Conservation (phyloP, 2,329 filamentous ascomycete species). For the Apiospora pterosperma region DNA sequence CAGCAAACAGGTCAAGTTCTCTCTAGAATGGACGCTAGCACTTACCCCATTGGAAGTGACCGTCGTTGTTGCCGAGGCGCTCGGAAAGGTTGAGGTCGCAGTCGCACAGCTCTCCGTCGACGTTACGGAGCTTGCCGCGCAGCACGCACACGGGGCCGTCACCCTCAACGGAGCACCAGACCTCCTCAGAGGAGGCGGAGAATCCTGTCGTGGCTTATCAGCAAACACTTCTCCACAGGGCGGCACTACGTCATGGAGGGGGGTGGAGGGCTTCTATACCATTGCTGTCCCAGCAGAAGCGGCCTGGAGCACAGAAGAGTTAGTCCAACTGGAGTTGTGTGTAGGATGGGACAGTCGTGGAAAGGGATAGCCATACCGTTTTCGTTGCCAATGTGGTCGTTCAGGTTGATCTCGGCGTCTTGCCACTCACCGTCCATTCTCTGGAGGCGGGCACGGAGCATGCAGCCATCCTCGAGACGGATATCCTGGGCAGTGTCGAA, state of each 20-base stretch:
- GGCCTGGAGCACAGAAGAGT: constrained; percentile 6
- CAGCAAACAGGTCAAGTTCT: not conserved
- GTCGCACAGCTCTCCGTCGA: constrained; percentile 36
- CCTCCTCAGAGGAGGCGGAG: constrained; percentile 39
- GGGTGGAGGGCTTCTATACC: constrained; percentile 6
- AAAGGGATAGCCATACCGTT: constrained; percentile 35
- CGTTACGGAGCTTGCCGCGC: constrained; percentile 42
- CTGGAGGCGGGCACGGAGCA: constrained; percentile 40
- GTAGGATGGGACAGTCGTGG: too few relatives aligned
- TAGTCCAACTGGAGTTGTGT: not conserved
- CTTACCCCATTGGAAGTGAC: constrained; percentile 30
- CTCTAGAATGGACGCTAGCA: not conserved
- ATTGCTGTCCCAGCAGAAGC: constrained; percentile 16
- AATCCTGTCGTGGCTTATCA: constrained; percentile 32
- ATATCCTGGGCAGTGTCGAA: constrained; percentile 43
- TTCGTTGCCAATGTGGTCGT: constrained; percentile 48
- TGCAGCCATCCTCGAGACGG: constrained; percentile 45
- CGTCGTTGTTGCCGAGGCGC: constrained; percentile 50
- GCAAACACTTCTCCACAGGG: not conserved
- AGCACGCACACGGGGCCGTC: constrained; percentile 48
- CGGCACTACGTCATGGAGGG: constrained; percentile 6
- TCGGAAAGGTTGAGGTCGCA: constrained; percentile 54
- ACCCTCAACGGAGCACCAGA: constrained; percentile 48
- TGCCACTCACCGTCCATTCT: constrained; percentile 38
- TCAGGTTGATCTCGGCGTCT: constrained; percentile 45